These are phyloP conservation scores for Smallanthus sonchifolius DNA, from an alignment of 129 eudicot genomes.

Conservation along the genomic window DNA sequence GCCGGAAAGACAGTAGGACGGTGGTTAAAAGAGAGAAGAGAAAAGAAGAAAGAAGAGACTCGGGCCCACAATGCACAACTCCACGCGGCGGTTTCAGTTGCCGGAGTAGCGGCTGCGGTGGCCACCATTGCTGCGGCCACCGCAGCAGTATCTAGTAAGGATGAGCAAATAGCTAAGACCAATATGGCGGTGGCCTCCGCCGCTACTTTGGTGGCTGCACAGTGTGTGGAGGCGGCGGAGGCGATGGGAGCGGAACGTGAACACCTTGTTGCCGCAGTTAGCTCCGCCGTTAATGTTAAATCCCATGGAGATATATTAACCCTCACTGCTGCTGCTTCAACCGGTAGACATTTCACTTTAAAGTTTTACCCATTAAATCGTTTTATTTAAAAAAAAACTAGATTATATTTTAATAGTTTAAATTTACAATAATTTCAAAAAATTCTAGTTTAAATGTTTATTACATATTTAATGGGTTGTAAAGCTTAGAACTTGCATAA, in stretches of 20 bases:
- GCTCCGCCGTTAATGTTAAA: constrained; percentile 85
- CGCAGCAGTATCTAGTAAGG: constrained; percentile 57
- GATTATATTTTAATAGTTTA: too few species aligned
- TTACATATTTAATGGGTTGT: too few species aligned
- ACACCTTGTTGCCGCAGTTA: constrained; percentile 74
- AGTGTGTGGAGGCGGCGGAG: constrained; percentile 95
- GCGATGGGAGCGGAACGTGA: constrained; percentile 91
- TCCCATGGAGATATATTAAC: constrained; percentile 86
- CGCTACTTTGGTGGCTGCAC: constrained; percentile 89
- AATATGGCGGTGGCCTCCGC: constrained; percentile 96
- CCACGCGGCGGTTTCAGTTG: constrained; percentile 87
- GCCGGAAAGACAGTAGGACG: constrained; percentile 88
- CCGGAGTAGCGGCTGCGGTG: constrained; percentile 89
- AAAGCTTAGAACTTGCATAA: too few species aligned
- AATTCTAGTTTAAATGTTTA: too few species aligned
- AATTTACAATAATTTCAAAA: too few species aligned
- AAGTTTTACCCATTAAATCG: neutral
- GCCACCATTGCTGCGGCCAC: constrained; percentile 92
- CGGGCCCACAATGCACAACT: constrained; percentile 90
- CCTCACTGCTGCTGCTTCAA: constrained; percentile 95
- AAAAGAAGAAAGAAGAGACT: constrained; percentile 85
- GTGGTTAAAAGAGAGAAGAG: constrained; percentile 84
- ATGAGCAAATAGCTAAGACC: constrained; percentile 77
- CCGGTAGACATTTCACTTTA: constrained; percentile 35
- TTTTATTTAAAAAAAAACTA: too few species aligned